Evolutionary conservation across 2,329 filamentous ascomycete genomes (phyloP).

Genomic region (Dendrostoma leiphaemia): DNA sequence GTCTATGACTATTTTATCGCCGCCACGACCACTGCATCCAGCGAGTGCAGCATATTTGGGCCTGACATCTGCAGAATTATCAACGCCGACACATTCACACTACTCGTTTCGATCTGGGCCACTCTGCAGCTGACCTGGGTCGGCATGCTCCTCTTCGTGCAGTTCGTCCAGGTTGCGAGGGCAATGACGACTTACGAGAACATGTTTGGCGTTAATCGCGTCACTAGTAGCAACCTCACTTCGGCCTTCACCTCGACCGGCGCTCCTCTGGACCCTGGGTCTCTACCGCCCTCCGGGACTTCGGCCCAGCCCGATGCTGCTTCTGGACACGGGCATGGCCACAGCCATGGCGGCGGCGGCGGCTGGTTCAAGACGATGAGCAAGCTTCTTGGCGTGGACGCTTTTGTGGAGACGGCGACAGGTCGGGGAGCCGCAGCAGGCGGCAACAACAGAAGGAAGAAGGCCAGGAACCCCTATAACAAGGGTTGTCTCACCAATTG

Average conservation of each 20-base stretch:
- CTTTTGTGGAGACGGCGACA: conserved; percentile 89
- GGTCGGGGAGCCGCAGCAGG: conserved; percentile 69
- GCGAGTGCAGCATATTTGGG: conserved; percentile 73
- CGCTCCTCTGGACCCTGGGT: conserved; percentile 65
- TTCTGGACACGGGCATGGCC: conserved; percentile 34
- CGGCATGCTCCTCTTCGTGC: conserved; percentile 92
- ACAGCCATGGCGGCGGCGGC: conserved; percentile 45
- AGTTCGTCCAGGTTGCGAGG: conserved; percentile 86
- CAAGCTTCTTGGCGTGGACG: conserved; percentile 83
- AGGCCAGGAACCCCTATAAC: conserved; percentile 78
- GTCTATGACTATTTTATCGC: conserved; percentile 68
- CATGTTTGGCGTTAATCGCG: conserved; percentile 77
- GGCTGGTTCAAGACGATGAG: conserved; percentile 78
- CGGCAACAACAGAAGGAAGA: conserved; percentile 47
- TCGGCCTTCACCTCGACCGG: conserved; percentile 77
- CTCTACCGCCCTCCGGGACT: conserved; percentile 48
- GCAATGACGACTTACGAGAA: conserved; percentile 97
- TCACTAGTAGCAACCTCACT: conserved; percentile 55
- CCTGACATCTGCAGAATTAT: conserved; percentile 71
- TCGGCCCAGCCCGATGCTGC: conserved; percentile 42
- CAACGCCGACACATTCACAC: conserved; percentile 79
- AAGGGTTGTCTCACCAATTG: conserved; percentile 85
- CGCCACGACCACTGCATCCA: conserved; percentile 50
- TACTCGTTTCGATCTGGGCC: conserved; percentile 77
- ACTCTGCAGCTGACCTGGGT: conserved; percentile 90